A percentile compares a stretch with the other conserved stretches of the same genome.
phyloP scores from a whole-genome alignment of 2,329 filamentous ascomycete species.

The Pestalotiopsis fici region DNA sequence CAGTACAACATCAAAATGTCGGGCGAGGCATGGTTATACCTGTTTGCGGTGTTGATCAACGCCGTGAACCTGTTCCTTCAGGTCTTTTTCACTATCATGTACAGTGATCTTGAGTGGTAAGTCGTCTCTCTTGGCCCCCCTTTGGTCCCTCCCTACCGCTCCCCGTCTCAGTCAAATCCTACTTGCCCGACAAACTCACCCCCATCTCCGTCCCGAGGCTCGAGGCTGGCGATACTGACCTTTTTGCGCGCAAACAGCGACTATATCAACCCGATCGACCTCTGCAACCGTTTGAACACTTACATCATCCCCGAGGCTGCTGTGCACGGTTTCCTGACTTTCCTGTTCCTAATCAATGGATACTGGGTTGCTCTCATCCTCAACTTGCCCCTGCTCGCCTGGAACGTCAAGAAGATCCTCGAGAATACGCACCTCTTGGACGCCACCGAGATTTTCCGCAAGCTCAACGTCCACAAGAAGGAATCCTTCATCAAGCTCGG shows the following conservation, averaged over 20 bases:
- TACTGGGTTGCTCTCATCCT: conserved; percentile 95
- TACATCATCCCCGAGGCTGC: conserved; percentile 99
- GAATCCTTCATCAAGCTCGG: conserved; percentile 99
- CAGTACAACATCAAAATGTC: conserved; percentile 65
- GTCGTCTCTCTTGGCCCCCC: conserved; percentile 35
- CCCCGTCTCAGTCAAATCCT: no score
- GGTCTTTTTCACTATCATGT: conserved; percentile 99
- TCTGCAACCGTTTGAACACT: conserved; percentile 99
- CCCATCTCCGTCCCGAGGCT: no score
- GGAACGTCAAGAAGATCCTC: conserved; percentile 97
- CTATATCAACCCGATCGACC: conserved; percentile 99
- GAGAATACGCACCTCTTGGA: conserved; percentile 97
- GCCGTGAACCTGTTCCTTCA: conserved; percentile 99
- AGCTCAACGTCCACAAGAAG: conserved; percentile 99
- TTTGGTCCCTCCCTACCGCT: background rate
- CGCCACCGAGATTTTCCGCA: conserved; percentile 98
- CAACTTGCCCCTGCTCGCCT: conserved; percentile 88
- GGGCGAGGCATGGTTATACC: conserved; percentile 97
- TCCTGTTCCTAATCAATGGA: conserved; percentile 96
- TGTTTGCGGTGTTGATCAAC: conserved; percentile 97
- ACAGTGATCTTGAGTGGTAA: conserved; percentile 98
- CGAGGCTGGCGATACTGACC: background rate
- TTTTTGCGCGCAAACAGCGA: conserved; percentile 60
- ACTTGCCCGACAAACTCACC: no score
- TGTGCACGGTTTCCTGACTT: conserved; percentile 93